Evolutionary conservation across 2,329 filamentous ascomycete genomes (phyloP).

Genomic region (Xylogone sp.): DNA sequence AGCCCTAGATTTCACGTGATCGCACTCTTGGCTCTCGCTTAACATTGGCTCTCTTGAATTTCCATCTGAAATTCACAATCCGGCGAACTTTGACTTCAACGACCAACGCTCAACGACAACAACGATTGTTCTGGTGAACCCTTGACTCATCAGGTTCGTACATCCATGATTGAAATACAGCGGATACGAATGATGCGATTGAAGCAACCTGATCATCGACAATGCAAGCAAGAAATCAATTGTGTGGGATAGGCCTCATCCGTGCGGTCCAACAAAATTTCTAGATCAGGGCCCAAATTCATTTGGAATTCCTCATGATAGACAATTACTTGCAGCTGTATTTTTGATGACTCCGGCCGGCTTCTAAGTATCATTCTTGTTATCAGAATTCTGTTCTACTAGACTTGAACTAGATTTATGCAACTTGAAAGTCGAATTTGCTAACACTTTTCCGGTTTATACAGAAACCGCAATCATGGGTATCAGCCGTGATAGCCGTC

Average conservation of each 20-base stretch:
- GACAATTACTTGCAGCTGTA: background rate
- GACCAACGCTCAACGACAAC: conserved; percentile 8
- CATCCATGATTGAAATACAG: conserved; percentile 9
- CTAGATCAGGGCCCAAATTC: background rate
- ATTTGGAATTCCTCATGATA: background rate
- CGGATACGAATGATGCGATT: background rate
- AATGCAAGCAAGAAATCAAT: background rate
- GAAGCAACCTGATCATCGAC: background rate
- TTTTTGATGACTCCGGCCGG: background rate
- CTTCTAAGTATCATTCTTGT: background rate
- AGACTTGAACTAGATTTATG: background rate
- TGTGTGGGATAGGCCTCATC: background rate
- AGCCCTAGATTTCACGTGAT: background rate
- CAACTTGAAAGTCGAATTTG: conserved; percentile 9
- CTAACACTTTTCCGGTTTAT: conserved; percentile 27
- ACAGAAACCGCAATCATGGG: conserved; percentile 82
- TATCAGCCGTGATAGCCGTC: conserved; percentile 99
- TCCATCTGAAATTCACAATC: background rate
- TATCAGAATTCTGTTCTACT: background rate
- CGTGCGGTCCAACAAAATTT: background rate
- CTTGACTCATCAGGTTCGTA: conserved; percentile 46
- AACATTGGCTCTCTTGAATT: background rate
- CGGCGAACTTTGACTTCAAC: background rate
- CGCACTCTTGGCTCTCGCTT: background rate
- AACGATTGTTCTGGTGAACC: conserved; percentile 46